Evolutionary conservation across 1,284 basidiomycete genomes (phyloP).

Genomic region (Malassezia yamatoensis): DNA sequence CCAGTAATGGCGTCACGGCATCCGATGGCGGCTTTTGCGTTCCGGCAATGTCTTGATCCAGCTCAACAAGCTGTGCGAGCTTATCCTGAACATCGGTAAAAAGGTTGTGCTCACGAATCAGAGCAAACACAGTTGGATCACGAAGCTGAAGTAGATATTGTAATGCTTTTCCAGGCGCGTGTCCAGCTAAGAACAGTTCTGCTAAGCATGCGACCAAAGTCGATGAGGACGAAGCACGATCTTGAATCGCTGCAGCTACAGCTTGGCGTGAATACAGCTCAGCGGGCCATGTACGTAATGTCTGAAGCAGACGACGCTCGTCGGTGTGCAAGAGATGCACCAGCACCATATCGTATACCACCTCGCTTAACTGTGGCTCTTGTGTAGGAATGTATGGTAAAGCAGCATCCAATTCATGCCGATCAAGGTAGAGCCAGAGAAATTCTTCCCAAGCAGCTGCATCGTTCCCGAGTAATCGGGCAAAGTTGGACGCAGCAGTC

Average conservation of each 20-base stretch:
- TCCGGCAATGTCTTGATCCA: conserved; percentile 70
- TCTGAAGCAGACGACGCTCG: conserved; percentile 62
- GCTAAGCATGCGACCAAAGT: conserved; percentile 82
- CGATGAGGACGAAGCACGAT: conserved; percentile 58
- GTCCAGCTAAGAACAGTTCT: conserved; percentile 77
- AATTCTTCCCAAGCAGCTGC: conserved; percentile 81
- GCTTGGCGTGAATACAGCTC: conserved; percentile 79
- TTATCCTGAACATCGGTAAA: conserved; percentile 92
- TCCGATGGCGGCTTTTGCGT: conserved; percentile 47
- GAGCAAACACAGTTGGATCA: conserved; percentile 79
- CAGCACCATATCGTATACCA: conserved; percentile 92
- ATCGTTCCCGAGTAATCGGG: conserved; percentile 73
- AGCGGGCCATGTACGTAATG: conserved; percentile 76
- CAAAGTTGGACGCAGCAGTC: conserved; percentile 74
- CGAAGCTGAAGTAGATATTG: conserved; percentile 78
- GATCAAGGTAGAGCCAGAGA: conserved; percentile 82
- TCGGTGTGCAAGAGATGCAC: conserved; percentile 74
- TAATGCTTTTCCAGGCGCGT: conserved; percentile 85
- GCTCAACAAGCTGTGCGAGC: conserved; percentile 79
- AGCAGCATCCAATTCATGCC: conserved; percentile 68
- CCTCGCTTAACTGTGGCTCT: conserved; percentile 64
- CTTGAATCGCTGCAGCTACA: conserved; percentile 75
- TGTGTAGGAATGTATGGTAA: conserved; percentile 80
- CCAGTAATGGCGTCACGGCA: conserved; percentile 72
- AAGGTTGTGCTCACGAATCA: conserved; percentile 85